Conservation (phyloP, 2,329 filamentous ascomycete genomes). For the Trichoderma harzianum region DNA sequence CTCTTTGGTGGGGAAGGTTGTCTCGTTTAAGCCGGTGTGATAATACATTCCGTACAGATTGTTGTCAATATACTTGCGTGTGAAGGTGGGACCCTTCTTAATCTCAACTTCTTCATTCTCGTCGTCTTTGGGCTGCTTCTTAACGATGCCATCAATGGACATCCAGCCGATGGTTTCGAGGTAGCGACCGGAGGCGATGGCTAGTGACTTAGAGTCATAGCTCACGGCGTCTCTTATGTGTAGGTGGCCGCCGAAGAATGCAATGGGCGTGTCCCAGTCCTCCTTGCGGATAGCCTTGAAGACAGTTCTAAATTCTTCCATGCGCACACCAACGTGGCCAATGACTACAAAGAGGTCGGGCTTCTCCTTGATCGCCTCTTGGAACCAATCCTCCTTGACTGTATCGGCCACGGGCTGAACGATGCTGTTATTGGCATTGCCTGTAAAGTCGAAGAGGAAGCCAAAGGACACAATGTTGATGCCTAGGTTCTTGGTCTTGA, state of each 20-base stretch:
- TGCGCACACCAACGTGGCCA: conserved; percentile 80
- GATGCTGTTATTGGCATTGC: conserved; percentile 85
- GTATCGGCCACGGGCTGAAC: conserved; percentile 78
- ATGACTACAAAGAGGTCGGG: conserved; percentile 83
- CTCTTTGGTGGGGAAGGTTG: conserved; percentile 71
- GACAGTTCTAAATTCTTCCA: conserved; percentile 73
- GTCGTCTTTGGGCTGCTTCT: conserved; percentile 20
- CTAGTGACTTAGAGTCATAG: conserved; percentile 76
- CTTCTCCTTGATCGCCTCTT: conserved; percentile 77
- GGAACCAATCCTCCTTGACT: conserved; percentile 84
- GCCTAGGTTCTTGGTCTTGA: conserved; percentile 85
- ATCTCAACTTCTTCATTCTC: conserved; percentile 28
- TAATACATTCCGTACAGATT: conserved; percentile 82
- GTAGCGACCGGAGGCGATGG: conserved; percentile 83
- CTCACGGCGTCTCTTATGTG: conserved; percentile 82
- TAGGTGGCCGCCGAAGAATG: conserved; percentile 86
- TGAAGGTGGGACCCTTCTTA: conserved; percentile 55
- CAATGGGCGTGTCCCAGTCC: conserved; percentile 80
- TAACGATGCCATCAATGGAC: conserved; percentile 67
- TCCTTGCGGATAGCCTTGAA: conserved; percentile 73
- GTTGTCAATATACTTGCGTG: conserved; percentile 86
- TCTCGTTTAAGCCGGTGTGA: conserved; percentile 69
- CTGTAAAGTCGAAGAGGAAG: conserved; percentile 90
- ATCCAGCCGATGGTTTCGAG: conserved; percentile 95
- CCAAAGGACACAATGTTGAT: conserved; percentile 85